Base-by-base conservation (phyloP, 345 rosid species). In the Geranium rotundifolium region DNA sequence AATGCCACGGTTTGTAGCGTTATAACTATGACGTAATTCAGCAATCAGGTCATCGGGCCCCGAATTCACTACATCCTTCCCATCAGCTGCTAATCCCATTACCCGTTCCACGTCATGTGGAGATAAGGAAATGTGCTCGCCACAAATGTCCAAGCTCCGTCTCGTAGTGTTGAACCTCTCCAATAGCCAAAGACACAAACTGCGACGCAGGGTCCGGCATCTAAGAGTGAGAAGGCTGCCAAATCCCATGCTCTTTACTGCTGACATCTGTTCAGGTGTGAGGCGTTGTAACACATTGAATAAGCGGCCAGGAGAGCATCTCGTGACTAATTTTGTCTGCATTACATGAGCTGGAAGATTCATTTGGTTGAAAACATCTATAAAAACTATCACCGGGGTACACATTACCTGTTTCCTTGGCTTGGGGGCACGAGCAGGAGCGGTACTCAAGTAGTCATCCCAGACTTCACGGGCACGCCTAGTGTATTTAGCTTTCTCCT, bases 301-400 rank as follows among this genome's bases (percentile, higher is more conserved):
- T 62, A 79, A 73, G 66, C 80, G 83, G 8, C 83, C 80, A 17
- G 80, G 80, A 63, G 83, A 76, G 71, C 83, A 79, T 71, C 80
- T 73, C 14, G 83, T 76, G 29, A 79, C 83, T 17, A 79, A 74
- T 71, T 75, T 76, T 52, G 83, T 73, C 83, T 79, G 80, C 72
- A 71, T 37, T 39, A 18, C 19, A 5, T n/a, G 34, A 62, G 55
- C 64, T 57, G 50, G 68, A 69, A 71, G 46, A 73, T 56, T 60
- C 19, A 54, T 65, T 46, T 37, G 69, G 59, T 0, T 58, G 10
- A 31, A 29, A 58, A 9, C 57, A 56, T 57, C 13, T 17, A 19
- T 19, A 15, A 66, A 17, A 64, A 59, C 19, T 16, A 15, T 29
- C 54, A 56, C 61, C 37, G n/a, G n/a, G 56, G 8, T n/a, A 58